Percentiles rank a stretch among this genome's conserved stretches.
phyloP scores from a whole-genome alignment of 2,329 filamentous ascomycete species.

The Fusarium sarcochroum region DNA sequence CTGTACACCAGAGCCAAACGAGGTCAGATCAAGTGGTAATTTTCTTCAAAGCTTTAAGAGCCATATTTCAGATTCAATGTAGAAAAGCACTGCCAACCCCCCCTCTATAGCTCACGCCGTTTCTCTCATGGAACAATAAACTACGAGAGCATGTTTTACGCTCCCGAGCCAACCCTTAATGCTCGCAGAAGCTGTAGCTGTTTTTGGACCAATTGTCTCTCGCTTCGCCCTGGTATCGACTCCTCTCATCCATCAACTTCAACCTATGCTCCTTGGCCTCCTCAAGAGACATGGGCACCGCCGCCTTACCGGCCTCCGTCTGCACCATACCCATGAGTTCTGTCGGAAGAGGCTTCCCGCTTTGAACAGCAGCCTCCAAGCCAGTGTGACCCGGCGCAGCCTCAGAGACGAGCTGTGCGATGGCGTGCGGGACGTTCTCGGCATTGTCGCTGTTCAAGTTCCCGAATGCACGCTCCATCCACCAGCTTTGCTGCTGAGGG shows the following conservation, averaged over 20 bases:
- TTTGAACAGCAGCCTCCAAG: conserved; percentile 2
- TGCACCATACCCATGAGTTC: conserved; percentile 33
- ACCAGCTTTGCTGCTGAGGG: conserved; percentile 53
- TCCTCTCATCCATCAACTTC: conserved; percentile 32
- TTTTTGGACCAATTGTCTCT: rapidly evolving
- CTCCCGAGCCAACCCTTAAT: conserved; percentile 2
- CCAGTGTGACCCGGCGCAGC: neutral
- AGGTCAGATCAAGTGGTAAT: no score
- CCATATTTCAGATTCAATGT: no score
- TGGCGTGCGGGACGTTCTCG: neutral
- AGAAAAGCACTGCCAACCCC: no score
- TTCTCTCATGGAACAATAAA: no score
- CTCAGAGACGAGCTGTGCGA: conserved; percentile 12
- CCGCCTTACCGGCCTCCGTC: neutral
- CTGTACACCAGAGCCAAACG: no score
- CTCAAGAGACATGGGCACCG: conserved; percentile 25
- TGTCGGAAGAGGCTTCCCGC: neutral
- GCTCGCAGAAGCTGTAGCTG: conserved; percentile 39
- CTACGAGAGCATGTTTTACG: no score
- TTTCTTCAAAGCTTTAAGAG: no score
- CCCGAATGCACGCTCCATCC: conserved; percentile 37
- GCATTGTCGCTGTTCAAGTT: neutral
- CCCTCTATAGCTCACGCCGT: no score
- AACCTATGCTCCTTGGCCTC: conserved; percentile 37
- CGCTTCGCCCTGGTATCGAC: neutral